These are phyloP conservation scores for Rostrohypoxylon terebratum DNA, from an alignment of 495 filamentous ascomycete species.

Conservation along the genomic window DNA sequence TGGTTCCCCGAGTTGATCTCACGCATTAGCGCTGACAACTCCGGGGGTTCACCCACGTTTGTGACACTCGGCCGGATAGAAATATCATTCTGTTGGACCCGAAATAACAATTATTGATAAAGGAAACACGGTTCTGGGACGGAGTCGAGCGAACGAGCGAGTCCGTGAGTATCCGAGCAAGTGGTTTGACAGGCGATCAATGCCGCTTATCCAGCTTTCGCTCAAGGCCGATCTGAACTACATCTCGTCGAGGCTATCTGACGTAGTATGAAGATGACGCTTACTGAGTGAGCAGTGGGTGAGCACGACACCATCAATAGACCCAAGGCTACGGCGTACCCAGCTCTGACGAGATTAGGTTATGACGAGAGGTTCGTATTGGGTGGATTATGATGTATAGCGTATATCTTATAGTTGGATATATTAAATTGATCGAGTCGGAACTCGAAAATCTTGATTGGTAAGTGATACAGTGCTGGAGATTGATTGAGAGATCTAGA, in stretches of 20 bases:
- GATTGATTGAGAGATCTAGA: background rate
- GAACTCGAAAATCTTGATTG: background rate
- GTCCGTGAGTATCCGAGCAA: slow-evolving; percentile 23
- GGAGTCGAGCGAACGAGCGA: background rate
- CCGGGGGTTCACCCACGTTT: slow-evolving; percentile 20
- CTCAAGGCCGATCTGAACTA: background rate
- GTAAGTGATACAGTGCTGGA: background rate
- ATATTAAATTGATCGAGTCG: background rate
- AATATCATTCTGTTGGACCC: background rate
- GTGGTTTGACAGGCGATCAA: background rate
- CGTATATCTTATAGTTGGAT: background rate
- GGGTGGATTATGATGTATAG: slow-evolving; percentile 2
- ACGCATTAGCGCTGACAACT: slow-evolving; percentile 40
- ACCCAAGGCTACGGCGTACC: slow-evolving; percentile 24
- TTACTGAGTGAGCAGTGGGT: slow-evolving; percentile 13
- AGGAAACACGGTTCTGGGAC: slow-evolving; percentile 1
- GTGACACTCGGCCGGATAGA: slow-evolving; percentile 21
- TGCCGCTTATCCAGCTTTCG: background rate
- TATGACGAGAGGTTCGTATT: slow-evolving; percentile 33
- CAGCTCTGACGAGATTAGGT: slow-evolving; percentile 38
- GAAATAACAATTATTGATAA: background rate
- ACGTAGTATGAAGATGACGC: background rate
- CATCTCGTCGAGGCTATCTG: background rate
- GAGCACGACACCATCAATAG: slow-evolving; percentile 13
- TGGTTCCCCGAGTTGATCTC: slow-evolving; percentile 38